Evolutionary conservation across 2,329 filamentous ascomycete genomes (phyloP), one percentile per base, ranked within the genome.

Genomic region (Aspergillus unguis): DNA sequence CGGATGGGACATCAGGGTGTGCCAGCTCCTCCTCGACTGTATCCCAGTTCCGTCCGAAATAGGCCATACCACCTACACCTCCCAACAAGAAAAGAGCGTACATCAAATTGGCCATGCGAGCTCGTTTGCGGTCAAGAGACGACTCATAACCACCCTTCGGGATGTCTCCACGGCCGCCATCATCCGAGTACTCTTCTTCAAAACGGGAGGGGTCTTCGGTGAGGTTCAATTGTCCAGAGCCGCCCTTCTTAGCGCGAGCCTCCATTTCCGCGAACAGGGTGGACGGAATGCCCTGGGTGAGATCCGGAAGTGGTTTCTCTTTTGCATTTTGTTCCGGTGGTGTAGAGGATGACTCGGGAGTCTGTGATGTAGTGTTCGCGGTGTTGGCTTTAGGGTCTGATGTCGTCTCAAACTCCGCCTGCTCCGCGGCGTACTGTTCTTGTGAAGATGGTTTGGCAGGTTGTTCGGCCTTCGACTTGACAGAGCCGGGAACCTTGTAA

Each of bases 251-350:
- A 59, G 56, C 60, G 60, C 68, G 76, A 65, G 61, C 71, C 49
- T 76, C 75, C 52, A 86, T 82, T 73, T 96, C 92, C 54, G 86
- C 86, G 52, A 86, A 88, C 50, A 96, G 80, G 1, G 92, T 96
- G 2, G 92, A 96, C 0, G 92, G 92, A 57, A 97, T 95, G 58
- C 92, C 92, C 66, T 92, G 86, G n/a, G 90, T 94, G 41, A 97
- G 80, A 68, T 97, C 92, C 48, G 92, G 92, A 9, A 96, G 82
- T 48, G 89, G 86, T 64, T 86, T 81, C 48, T 82, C 78, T 26
- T 84, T 77, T 28, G 58, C 56, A 38, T 65, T 56, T 41, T 65
- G 56, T 35, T 58, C 56, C 40, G 57, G 58, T 28, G 48, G 63
- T 55, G 60, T 74, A 65, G 55, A 74, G 66, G 68, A 65, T 28